These are phyloP conservation scores for Poa annua DNA, from an alignment of 176 grass and related monocot genomes.

Conservation along the genomic window DNA sequence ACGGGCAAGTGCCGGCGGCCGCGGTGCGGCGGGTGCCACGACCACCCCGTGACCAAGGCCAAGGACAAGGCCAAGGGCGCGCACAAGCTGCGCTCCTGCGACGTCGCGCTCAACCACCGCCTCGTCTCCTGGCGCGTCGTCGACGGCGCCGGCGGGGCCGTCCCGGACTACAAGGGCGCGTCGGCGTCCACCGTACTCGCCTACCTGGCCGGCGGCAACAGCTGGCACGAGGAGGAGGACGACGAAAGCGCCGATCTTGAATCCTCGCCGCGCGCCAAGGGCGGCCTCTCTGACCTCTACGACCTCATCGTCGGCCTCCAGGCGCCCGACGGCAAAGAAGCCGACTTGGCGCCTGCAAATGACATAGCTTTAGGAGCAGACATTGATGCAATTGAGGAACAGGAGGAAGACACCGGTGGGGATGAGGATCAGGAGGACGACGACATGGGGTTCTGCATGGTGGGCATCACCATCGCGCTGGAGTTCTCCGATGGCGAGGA, in stretches of 20 bases:
- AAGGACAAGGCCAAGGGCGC: conserved; percentile 73
- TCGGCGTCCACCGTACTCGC: conserved; percentile 69
- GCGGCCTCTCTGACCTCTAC: conserved; percentile 50
- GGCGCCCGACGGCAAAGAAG: conserved; percentile 9
- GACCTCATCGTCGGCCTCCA: conserved; percentile 50
- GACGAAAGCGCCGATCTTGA: conserved; percentile 30
- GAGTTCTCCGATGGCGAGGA: conserved; percentile 83
- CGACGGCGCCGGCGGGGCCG: conserved; percentile 6
- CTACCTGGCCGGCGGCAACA: conserved; percentile 48
- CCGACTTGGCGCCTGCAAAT: neutral
- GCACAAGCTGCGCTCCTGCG: conserved; percentile 71
- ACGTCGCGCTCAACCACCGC: conserved; percentile 82
- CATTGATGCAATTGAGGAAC: conserved; percentile 26
- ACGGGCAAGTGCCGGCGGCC: conserved; percentile 66
- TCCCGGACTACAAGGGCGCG: conserved; percentile 42
- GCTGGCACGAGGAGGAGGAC: conserved; percentile 49
- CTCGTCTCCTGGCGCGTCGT: conserved; percentile 77
- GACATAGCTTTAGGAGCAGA: neutral
- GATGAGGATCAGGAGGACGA: conserved; percentile 25
- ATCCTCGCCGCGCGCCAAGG: neutral
- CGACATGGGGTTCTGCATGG: conserved; percentile 75
- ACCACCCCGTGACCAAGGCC: conserved; percentile 68
- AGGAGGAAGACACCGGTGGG: neutral
- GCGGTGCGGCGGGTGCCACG: conserved; percentile 62
- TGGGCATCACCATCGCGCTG: conserved; percentile 55